phyloP scores from a whole-genome alignment of 176 grass and related monocot genomes.

The Raddia guianensis region DNA sequence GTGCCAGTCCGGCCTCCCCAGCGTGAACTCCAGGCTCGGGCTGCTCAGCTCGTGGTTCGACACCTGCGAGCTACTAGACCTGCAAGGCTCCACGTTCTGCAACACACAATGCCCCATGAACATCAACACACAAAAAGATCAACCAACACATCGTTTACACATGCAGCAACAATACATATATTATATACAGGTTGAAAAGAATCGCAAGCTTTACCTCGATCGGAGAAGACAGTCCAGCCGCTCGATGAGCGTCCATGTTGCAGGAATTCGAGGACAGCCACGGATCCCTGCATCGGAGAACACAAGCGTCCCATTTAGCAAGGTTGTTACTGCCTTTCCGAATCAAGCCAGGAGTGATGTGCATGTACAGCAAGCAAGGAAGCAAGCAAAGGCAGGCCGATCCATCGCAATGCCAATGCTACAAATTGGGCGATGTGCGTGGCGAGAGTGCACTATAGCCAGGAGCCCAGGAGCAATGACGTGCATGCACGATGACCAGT shows the following conservation, averaged over 20 bases:
- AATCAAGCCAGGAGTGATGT: neutral
- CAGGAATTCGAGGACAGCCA: constrained; percentile 71
- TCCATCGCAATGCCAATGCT: neutral
- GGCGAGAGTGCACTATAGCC: constrained; percentile 14
- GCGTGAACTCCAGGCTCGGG: constrained; percentile 91
- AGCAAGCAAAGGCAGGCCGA: constrained; percentile 37
- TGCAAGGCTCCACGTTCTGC: constrained; percentile 77
- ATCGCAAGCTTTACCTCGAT: constrained; percentile 48
- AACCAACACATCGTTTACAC: neutral
- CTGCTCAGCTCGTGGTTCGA: constrained; percentile 77
- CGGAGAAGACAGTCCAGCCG: constrained; percentile 62
- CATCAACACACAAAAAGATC: neutral
- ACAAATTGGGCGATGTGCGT: constrained; percentile 20
- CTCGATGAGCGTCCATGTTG: constrained; percentile 74
- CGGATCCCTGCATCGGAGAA: constrained; percentile 62
- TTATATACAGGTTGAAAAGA: neutral
- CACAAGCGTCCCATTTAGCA: constrained; percentile 29
- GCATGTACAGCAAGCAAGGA: constrained; percentile 22
- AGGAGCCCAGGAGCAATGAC: constrained; percentile 25
- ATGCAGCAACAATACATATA: too few species aligned
- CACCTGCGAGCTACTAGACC: constrained; percentile 66
- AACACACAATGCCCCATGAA: neutral
- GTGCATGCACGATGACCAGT: constrained; percentile 21
- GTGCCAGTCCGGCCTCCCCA: constrained; percentile 81
- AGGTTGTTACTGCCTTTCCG: constrained; percentile 28